Evolutionary conservation across 352 stramenopile genomes (phyloP).

Genomic region (Discostella stelligera): DNA sequence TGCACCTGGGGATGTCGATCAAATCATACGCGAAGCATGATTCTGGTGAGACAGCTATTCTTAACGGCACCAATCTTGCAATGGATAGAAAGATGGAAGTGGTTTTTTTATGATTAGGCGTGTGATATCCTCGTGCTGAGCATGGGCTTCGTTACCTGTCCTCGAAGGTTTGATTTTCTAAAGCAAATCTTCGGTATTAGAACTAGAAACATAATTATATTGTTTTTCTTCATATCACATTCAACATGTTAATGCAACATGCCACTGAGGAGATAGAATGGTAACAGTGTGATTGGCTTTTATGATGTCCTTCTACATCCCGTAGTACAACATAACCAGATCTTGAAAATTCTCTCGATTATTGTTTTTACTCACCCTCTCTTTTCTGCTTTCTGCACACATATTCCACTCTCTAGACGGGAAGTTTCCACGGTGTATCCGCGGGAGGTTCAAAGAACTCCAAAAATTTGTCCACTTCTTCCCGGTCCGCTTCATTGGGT

Average conservation of each 20-base stretch:
- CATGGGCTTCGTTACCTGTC: not conserved
- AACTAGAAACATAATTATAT: not conserved
- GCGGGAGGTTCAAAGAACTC: constrained; percentile 77
- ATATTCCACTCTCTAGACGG: constrained; percentile 7
- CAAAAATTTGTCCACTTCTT: constrained; percentile 61
- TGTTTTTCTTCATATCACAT: not conserved
- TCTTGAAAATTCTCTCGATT: too few species aligned
- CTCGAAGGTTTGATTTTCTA: not conserved
- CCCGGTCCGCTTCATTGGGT: constrained; percentile 57
- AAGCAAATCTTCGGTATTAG: not conserved
- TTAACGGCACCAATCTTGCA: not conserved
- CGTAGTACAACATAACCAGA: too few species aligned
- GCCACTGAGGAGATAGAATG: too few species aligned
- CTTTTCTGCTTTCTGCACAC: too few species aligned
- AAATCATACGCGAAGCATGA: constrained; percentile 57
- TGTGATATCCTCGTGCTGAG: not conserved
- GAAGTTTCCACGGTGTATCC: constrained; percentile 51
- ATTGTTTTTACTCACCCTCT: too few species aligned
- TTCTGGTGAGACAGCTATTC: not conserved
- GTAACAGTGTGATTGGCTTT: not conserved
- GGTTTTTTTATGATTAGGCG: too few species aligned
- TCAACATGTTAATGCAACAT: not conserved
- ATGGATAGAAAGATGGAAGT: not conserved
- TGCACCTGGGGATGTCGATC: constrained; percentile 75
- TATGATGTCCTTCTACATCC: not conserved